Conservation (phyloP, 179 eudicot species). For the Beta macrorhiza region DNA sequence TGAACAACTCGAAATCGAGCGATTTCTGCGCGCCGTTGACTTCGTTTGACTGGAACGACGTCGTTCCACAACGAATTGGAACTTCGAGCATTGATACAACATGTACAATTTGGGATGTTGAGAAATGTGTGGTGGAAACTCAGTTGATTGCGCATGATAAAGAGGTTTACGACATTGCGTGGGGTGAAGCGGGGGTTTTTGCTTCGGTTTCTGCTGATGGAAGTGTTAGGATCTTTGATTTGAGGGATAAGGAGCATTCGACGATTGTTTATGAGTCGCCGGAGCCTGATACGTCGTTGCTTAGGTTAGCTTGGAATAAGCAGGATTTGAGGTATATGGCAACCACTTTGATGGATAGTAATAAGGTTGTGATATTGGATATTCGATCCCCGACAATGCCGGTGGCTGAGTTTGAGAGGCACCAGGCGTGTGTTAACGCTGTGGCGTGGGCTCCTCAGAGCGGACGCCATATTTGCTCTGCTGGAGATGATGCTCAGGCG, state of each 20-base stretch:
- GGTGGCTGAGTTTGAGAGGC: slow-evolving; percentile 91
- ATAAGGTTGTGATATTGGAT: slow-evolving; percentile 77
- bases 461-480: slow-evolving; percentile 69
- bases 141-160: slow-evolving; percentile 93
- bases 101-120: slow-evolving; percentile 90
- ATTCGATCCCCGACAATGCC: slow-evolving; percentile 82
- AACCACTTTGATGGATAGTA: slow-evolving; percentile 77
- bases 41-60: slow-evolving; percentile 92
- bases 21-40: slow-evolving; percentile 84
- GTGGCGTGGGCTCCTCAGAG: slow-evolving; percentile 93
- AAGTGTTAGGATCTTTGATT: slow-evolving; percentile 80
- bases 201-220: slow-evolving; percentile 93
- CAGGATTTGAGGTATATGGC: slow-evolving; percentile 92
- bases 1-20: slow-evolving; percentile 73
- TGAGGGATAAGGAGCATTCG: slow-evolving; percentile 89
- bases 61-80: slow-evolving; percentile 66
- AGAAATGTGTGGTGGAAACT: slow-evolving; percentile 74
- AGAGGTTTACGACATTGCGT: slow-evolving; percentile 94
- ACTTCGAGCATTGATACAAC: slow-evolving; percentile 90
- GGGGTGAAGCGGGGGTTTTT: slow-evolving; percentile 90
- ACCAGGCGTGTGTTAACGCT: slow-evolving; percentile 68
- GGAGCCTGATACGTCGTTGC: slow-evolving; percentile 74
- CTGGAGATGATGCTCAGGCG: slow-evolving; percentile 81
- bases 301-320: slow-evolving; percentile 89
- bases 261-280: slow-evolving; percentile 87